Conservation (phyloP, 257 asterid genomes). For the Osmanthus fragrans region DNA sequence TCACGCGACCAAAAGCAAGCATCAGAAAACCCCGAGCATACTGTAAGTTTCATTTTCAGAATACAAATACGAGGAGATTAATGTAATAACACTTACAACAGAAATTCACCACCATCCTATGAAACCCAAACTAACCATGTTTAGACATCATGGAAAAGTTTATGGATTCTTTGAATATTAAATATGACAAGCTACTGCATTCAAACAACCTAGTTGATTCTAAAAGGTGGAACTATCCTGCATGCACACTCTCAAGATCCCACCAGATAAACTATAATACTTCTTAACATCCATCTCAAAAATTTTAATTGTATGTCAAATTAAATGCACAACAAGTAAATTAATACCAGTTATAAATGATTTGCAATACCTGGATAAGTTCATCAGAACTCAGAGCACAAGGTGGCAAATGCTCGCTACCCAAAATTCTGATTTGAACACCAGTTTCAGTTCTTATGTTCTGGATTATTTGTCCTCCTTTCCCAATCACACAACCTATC, state of each 20-base stretch:
- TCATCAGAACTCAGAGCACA: constrained; percentile 89
- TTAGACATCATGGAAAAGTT: background rate
- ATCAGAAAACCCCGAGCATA: constrained; percentile 9
- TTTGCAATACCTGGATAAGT: constrained; percentile 67
- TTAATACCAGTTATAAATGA: background rate
- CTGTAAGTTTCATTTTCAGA: background rate
- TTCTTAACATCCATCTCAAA: constrained; percentile 6
- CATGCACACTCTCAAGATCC: background rate
- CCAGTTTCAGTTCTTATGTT: constrained; percentile 54
- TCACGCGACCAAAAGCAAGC: constrained; percentile 11
- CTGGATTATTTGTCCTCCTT: constrained; percentile 53
- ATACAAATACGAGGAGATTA: background rate
- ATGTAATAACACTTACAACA: background rate
- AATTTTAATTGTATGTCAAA: background rate
- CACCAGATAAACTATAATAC: background rate
- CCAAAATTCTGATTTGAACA: constrained; percentile 75
- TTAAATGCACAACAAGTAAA: constrained; percentile 21
- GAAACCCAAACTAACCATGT: constrained; percentile 13
- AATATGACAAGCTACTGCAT: background rate
- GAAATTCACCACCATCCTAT: background rate
- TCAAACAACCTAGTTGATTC: background rate
- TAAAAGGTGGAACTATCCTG: background rate
- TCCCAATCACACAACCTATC: constrained; percentile 61
- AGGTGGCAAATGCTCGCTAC: constrained; percentile 84
- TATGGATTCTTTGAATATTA: background rate